Evolutionary conservation across 495 filamentous ascomycete species (phyloP), one percentile per base, ranked within the genome.

Genomic region (Neurospora terricola): DNA sequence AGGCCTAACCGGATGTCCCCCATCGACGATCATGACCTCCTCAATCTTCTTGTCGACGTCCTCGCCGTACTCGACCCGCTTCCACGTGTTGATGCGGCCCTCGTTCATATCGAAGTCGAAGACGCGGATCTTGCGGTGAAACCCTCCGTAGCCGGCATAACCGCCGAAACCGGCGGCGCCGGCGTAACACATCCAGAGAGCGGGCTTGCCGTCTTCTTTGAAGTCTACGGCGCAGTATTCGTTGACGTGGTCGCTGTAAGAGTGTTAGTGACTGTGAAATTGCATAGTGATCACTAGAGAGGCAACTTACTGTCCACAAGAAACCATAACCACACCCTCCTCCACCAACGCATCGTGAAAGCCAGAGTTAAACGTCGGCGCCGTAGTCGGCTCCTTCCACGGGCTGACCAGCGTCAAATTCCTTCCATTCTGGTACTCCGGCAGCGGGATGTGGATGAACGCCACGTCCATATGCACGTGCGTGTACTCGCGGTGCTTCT

Each of bases 151-250:
- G 10, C 94, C 94, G 38, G 92, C 96, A 80, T 99, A 99, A 1
- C 96, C 96, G 48, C 96, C 96, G 78, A 98, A 94, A 1, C 96
- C 96, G 40, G 86, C 84, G 18, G 90, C 96, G 62, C 96, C 96
- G 5, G 88, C 96, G 82, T 98, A 97, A 83, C 96, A 99, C 94
- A 99, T 97, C 96, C 96, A 99, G n/a, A 98, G 84, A 18, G 90
- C 90, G 2, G 90, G 90, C 71, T 90, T 89, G 73, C 81, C 86
- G 72, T 84, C 78, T 8, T 86, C 79, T 69, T 85, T 79, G 39
- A 79, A 80, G n/a, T 85, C 86, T 14, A 97, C 85, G 76, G 90
- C 90, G 82, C 96, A 99, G 80, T 97, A 98, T 75, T 98, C 96
- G 78, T 99, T 99, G 38, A 90, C 96, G 80, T 99, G 96, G 77